These are phyloP conservation scores for Pseudopyricularia javanii DNA, from an alignment of 2,329 filamentous ascomycete species.

Conservation along the genomic window DNA sequence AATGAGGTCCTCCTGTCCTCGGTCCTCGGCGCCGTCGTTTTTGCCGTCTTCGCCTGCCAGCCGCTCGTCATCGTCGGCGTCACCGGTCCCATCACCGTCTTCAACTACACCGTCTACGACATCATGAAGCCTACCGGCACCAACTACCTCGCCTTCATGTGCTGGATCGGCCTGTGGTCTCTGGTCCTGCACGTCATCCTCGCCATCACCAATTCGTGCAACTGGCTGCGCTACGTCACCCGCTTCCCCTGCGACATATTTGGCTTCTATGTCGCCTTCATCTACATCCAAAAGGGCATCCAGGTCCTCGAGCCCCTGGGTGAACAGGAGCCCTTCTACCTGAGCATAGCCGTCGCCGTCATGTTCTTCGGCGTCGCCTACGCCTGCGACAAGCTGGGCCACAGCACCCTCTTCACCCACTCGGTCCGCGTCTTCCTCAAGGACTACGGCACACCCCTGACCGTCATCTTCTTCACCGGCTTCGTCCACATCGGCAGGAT, in stretches of 20 bases:
- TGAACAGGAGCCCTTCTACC: constrained; percentile 54
- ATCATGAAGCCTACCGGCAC: constrained; percentile 68
- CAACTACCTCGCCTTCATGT: constrained; percentile 83
- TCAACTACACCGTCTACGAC: constrained; percentile 89
- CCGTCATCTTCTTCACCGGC: constrained; percentile 77
- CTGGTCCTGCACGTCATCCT: constrained; percentile 75
- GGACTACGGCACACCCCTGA: constrained; percentile 78
- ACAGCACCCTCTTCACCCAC: constrained; percentile 60
- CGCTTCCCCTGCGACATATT: constrained; percentile 90
- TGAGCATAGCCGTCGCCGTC: constrained; percentile 64
- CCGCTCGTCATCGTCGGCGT: constrained; percentile 86
- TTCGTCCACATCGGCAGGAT: constrained; percentile 82
- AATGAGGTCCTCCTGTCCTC: constrained; percentile 85
- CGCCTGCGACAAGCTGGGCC: constrained; percentile 58
- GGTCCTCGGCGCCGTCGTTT: constrained; percentile 71
- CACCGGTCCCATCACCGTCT: constrained; percentile 83
- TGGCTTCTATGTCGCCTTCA: constrained; percentile 84
- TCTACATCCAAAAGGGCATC: constrained; percentile 84
- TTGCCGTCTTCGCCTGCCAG: constrained; percentile 67
- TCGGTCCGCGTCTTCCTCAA: constrained; percentile 72
- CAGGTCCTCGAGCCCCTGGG: constrained; percentile 73
- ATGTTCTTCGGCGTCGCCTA: constrained; percentile 71
- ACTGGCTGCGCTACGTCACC: constrained; percentile 79
- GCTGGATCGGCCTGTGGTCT: constrained; percentile 84
- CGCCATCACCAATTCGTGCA: constrained; percentile 76